Base-by-base conservation (phyloP, 495 filamentous ascomycete genomes). In the Aspergillus mulundensis region DNA sequence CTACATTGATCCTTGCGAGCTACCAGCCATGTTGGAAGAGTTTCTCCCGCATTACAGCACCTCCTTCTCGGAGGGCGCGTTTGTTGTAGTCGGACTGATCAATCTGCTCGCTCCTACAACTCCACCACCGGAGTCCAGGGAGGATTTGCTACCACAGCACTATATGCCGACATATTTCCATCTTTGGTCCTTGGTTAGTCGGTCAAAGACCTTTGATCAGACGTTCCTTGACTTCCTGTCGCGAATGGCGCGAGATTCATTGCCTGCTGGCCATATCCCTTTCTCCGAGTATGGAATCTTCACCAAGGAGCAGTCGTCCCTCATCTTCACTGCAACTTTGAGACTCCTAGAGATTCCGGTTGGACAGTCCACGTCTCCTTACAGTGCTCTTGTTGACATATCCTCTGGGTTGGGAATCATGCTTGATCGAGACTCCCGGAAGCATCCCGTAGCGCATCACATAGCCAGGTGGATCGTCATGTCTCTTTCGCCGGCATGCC, bases 391-490 rank as follows among this genome's bases (percentile, higher is more conserved):
- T 28, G 84, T 97, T 7, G 94, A 99, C 73, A 81, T 88, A 45
- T 81, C 84, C 11, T 86, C 89, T 41, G 95, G 94, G 4, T 72
- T 93, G 58, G 94, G 85, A 18, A 78, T 91, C 28, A 86, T 89
- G 71, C 78, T 99, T 21, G 92, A 97, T 60, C 86, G 91, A 60
- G 94, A 99, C 68, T 86, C 85, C 61, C 86, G 92, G 56, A 97
- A 96, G 69, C 90, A 95, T 66, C 94, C 94, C 1, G 82, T 91
- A 12, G 83, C 90, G 2, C 93, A 97, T 69, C 86, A 91, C 66
- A 89, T 97, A 53, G 91, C 95, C n/a, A 79, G 94, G 58, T 96
- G 90, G 90, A 89, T 99, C 44, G 85, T 95, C 38, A 89, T 91
- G 83, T 96, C 91, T 3, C 71, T 99, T 28, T 97, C 95, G 0